A percentile compares a stretch with the other conserved stretches of the same genome.
Conservation (phyloP, 2,329 filamentous ascomycete genomes). For the Lasiodiplodia sp. region DNA sequence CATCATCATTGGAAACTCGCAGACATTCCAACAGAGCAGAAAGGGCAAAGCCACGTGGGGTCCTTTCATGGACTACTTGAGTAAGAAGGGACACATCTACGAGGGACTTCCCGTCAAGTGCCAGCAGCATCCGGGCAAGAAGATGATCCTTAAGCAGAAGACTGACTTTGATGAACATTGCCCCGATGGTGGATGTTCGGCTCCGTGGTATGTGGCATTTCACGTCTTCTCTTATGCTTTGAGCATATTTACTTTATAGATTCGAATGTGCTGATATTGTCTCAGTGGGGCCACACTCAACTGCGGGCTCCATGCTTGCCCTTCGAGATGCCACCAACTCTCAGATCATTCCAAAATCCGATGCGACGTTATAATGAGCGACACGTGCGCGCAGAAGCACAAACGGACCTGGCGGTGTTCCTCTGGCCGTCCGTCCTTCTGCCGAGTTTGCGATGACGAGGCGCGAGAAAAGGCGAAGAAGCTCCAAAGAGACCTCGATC, state of each 20-base stretch:
- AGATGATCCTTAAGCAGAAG: constrained; percentile 55
- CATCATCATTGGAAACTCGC: constrained; percentile 73
- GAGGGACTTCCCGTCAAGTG: constrained; percentile 48
- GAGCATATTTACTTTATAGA: neutral
- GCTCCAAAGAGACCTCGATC: constrained; percentile 55
- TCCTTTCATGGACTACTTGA: constrained; percentile 64
- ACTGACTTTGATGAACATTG: constrained; percentile 68
- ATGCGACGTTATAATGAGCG: constrained; percentile 54
- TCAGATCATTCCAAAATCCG: constrained; percentile 64
- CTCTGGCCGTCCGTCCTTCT: constrained; percentile 46
- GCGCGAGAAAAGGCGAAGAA: constrained; percentile 54
- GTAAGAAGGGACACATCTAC: constrained; percentile 54
- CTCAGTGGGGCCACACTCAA: constrained; percentile 58
- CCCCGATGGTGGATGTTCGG: constrained; percentile 73
- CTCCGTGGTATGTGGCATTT: constrained; percentile 62
- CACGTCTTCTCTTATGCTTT: neutral
- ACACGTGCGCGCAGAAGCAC: constrained; percentile 63
- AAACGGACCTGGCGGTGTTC: constrained; percentile 57
- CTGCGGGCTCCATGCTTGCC: constrained; percentile 68
- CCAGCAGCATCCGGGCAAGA: constrained; percentile 52
- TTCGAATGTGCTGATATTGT: constrained; percentile 28
- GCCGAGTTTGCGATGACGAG: constrained; percentile 61
- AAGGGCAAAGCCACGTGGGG: constrained; percentile 67
- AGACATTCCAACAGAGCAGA: constrained; percentile 68
- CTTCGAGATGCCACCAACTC: constrained; percentile 67